Evolutionary conservation across 352 stramenopile genomes (phyloP).

Genomic region (Pythium myriotylum): DNA sequence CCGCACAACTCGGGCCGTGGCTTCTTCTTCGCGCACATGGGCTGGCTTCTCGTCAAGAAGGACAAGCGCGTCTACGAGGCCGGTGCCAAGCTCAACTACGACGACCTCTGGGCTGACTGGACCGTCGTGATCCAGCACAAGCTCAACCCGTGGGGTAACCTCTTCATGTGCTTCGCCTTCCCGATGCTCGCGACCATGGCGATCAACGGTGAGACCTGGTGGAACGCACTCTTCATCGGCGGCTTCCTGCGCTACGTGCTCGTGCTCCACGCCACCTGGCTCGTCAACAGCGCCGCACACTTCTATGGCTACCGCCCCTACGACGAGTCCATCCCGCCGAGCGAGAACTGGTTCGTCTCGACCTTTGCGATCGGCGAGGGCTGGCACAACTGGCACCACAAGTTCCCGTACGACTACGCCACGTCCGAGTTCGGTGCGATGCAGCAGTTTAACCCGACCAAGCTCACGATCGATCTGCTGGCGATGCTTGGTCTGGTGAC

Average conservation of each 20-base stretch:
- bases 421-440: conserved; percentile 96
- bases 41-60: conserved; percentile 99
- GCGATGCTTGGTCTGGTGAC: conserved; percentile 91
- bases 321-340: conserved; percentile 93
- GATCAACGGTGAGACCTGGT: conserved; percentile 93
- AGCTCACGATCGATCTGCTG: conserved; percentile 96
- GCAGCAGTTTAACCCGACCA: conserved; percentile 98
- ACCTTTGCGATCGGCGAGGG: conserved; percentile 96
- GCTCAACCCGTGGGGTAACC: conserved; percentile 96
- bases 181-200: conserved; percentile 90
- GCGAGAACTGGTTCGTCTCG: conserved; percentile 96
- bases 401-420: conserved; percentile 99
- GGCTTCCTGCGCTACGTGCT: conserved; percentile 94
- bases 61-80: conserved; percentile 91
- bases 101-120: conserved; percentile 96
- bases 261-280: too few species aligned
- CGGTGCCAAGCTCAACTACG: conserved; percentile 95
- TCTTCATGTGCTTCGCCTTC: conserved; percentile 98
- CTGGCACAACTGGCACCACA: conserved; percentile 99
- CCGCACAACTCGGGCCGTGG: conserved; percentile 96
- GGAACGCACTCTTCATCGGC: conserved; percentile 95
- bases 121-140: conserved; percentile 96
- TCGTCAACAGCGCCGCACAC: conserved; percentile 99
- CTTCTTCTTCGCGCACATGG: conserved; percentile 99
- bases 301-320: conserved; percentile 98